These are phyloP conservation scores for Primulina huaijiensis DNA, from an alignment of 257 asterid genomes.

Conservation along the genomic window DNA sequence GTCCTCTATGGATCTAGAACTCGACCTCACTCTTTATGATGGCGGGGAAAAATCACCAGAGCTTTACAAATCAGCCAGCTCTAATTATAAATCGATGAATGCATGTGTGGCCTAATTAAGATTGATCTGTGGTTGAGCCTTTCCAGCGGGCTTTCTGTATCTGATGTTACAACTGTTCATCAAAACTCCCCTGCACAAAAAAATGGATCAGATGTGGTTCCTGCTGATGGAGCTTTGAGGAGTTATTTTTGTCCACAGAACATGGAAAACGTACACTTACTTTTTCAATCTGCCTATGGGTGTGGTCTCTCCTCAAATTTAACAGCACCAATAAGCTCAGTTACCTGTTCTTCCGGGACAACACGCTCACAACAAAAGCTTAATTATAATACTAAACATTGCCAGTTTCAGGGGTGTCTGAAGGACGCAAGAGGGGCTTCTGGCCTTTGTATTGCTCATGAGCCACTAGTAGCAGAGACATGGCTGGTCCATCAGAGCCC, in stretches of 20 bases:
- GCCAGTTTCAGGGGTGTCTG: conserved; percentile 78
- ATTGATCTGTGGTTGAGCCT: conserved; percentile 82
- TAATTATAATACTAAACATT: conserved; percentile 54
- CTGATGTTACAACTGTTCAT: conserved; percentile 58
- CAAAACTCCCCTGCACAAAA: conserved; percentile 37
- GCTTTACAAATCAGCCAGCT: conserved; percentile 32
- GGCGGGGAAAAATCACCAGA: conserved; percentile 62
- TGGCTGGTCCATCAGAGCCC: conserved; percentile 37
- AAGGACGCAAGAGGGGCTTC: conserved; percentile 98
- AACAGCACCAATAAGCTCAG: conserved; percentile 76
- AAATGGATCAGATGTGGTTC: conserved; percentile 28
- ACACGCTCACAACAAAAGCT: conserved; percentile 61
- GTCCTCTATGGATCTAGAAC: conserved; percentile 85
- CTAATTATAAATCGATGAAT: conserved; percentile 34
- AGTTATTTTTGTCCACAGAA: conserved; percentile 32
- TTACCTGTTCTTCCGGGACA: conserved; percentile 98
- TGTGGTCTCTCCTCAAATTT: conserved; percentile 56
- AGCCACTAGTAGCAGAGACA: conserved; percentile 34
- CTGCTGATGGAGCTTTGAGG: conserved; percentile 32
- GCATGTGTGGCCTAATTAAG: conserved; percentile 39
- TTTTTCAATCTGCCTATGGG: conserved; percentile 38
- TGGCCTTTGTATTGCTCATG: conserved; percentile 89
- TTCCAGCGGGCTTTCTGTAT: conserved; percentile 58
- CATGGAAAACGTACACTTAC: conserved; percentile 33
- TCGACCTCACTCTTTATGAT: conserved; percentile 78